These are phyloP conservation scores for Saturnispora saitoi DNA, from an alignment of 805 yeast species.

Conservation along the genomic window DNA sequence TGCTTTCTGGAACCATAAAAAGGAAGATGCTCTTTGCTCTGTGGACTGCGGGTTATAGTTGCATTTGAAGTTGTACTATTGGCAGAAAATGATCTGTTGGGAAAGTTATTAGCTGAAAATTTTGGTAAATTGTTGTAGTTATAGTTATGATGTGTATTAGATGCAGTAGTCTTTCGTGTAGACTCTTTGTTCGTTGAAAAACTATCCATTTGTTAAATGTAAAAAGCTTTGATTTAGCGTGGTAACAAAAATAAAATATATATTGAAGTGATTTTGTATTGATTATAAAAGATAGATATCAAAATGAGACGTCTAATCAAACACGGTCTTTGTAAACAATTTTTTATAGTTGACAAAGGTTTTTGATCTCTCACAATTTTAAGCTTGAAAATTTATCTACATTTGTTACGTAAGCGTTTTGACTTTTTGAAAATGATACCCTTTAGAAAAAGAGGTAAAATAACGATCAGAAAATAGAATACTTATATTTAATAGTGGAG, in stretches of 20 bases:
- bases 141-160: slow-evolving; percentile 4
- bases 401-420: not conserved
- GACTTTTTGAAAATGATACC: no score
- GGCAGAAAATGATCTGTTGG: not conserved
- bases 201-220: not conserved
- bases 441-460: no score
- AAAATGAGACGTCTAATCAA: no score
- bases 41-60: not conserved
- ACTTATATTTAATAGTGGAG: no score
- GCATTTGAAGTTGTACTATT: not conserved
- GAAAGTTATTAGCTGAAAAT: slow-evolving; percentile 6
- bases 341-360: not conserved
- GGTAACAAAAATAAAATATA: not conserved
- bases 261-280: no score
- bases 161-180: not conserved
- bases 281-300: no score
- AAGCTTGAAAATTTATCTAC: no score
- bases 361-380: not conserved
- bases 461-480: no score
- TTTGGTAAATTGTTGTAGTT: slow-evolving; percentile 12
- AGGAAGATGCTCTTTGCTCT: slow-evolving; percentile 10
- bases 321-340: no score
- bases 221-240: not conserved
- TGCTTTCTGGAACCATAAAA: slow-evolving; percentile 13
- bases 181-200: not conserved